Evolutionary conservation across 2,329 filamentous ascomycete genomes (phyloP), one percentile per base, ranked within the genome.

Genomic region (Uncinocarpus reesii): DNA sequence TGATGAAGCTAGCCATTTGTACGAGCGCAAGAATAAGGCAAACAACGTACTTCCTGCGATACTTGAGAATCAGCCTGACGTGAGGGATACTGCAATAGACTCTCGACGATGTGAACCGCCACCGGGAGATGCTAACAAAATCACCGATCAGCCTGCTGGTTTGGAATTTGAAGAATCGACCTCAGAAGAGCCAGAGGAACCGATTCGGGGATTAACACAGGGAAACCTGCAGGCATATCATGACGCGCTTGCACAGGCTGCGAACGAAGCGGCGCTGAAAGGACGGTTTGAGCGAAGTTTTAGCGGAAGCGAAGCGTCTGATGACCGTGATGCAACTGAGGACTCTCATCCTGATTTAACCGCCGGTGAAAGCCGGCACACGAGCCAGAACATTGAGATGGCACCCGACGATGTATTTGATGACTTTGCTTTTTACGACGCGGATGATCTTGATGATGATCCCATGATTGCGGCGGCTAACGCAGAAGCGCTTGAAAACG

Each of bases 401-500:
- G 60, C 56, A 4, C 62, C 66, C 16, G 66, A 69, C 5, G 65
- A 70, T 24, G 62, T 62, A 18, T 41, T 50, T 24, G 58, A 62
- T 38, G 70, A 73, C 46, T 71, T 73, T 47, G 70, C 71, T 40
- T 78, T 77, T 48, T 74, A 77, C 55, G 78, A 81, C 51, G 78
- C 83, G 55, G 78, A 79, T 51, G 79, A 82, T 37, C 75, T 85
- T 43, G 85, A 86, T 51, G 88, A 96, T 55, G 89, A 95, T 57
- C 80, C 81, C 26, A 92, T 96, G 57, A 93, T 98, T 52, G 90
- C 89, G 0, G 92, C 88, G 50, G 92, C 92, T 4, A 98, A 98
- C 57, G 89, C 90, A 0, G 89, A 92, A 62, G 92, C 85, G 1
- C 73, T 98, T 6, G 90, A 92, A 38, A 89, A 87, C 56, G 92